These are phyloP conservation scores for Piper longum DNA, from an alignment of 164 flowering plant species.

Conservation along the genomic window DNA sequence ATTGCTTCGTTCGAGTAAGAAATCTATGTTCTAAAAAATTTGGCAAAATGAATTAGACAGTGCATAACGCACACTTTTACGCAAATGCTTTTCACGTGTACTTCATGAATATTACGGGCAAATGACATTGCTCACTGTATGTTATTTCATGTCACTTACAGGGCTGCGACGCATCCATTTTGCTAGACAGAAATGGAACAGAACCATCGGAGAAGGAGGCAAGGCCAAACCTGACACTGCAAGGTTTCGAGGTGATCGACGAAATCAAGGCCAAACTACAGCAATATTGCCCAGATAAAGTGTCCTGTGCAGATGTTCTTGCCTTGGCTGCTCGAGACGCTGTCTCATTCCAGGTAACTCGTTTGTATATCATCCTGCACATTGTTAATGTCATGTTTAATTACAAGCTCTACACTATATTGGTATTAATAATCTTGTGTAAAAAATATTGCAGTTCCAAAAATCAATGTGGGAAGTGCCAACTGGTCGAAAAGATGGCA, in stretches of 20 bases:
- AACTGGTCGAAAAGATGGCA: constrained; percentile 31
- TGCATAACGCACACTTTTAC: no score
- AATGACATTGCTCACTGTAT: not conserved
- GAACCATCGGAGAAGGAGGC: constrained; percentile 14
- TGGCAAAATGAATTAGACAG: no score
- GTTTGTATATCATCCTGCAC: not conserved
- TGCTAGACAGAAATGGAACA: constrained; percentile 8
- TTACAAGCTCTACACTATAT: not conserved
- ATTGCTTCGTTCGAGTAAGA: constrained; percentile 20
- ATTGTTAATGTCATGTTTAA: not conserved
- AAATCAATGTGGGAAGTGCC: constrained; percentile 15
- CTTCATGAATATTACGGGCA: constrained; percentile 6
- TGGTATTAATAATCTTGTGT: not conserved
- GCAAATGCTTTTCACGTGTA: no score
- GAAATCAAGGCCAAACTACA: constrained; percentile 10
- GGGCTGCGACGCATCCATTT: constrained; percentile 8
- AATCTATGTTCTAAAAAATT: constrained; percentile 5
- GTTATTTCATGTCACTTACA: not conserved
- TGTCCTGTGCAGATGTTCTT: constrained; percentile 20
- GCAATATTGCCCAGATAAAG: constrained; percentile 9
- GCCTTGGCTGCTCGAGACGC: constrained; percentile 20
- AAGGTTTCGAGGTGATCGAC: constrained; percentile 16
- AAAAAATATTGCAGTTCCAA: constrained; percentile 1
- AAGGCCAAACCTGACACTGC: constrained; percentile 9
- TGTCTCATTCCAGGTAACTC: constrained; percentile 12